Conservation (phyloP, 768 basidiomycete species). For the Dendrothele bispora region DNA sequence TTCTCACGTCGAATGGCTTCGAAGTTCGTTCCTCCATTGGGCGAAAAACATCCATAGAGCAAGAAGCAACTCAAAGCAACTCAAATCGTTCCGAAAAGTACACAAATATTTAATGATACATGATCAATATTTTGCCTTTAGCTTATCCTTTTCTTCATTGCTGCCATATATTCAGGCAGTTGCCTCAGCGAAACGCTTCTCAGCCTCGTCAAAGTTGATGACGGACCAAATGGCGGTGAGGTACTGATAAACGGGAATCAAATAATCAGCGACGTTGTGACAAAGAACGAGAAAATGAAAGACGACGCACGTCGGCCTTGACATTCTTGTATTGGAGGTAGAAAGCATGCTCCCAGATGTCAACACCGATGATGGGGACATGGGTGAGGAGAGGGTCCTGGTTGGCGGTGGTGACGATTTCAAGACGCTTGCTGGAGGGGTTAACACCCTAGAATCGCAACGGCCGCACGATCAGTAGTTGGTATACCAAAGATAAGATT, state of each 20-base stretch:
- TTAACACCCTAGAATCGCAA: conserved; percentile 59
- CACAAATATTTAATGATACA: too few species aligned
- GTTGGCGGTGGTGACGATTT: conserved; percentile 90
- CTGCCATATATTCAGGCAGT: too few species aligned
- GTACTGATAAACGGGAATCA: conserved; percentile 51
- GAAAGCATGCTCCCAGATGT: conserved; percentile 96
- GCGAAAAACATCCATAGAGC: too few species aligned
- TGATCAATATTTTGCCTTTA: too few species aligned
- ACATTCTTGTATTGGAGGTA: conserved; percentile 97
- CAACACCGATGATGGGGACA: conserved; percentile 86
- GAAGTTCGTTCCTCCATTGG: too few species aligned
- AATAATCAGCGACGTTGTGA: too few species aligned
- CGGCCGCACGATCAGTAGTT: not conserved
- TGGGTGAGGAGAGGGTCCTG: conserved; percentile 87
- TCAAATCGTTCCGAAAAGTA: too few species aligned
- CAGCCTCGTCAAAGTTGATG: conserved; percentile 75
- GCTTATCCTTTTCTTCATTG: too few species aligned
- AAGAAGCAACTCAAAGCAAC: too few species aligned
- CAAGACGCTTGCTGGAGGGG: conserved; percentile 65
- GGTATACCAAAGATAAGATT: too few species aligned
- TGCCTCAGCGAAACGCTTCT: conserved; percentile 59
- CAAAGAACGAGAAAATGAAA: not conserved
- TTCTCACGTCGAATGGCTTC: too few species aligned
- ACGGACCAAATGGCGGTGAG: conserved; percentile 76
- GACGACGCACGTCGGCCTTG: conserved; percentile 77